Conservation (phyloP, 1,284 basidiomycete species). For the Ganoderma lingzhi region DNA sequence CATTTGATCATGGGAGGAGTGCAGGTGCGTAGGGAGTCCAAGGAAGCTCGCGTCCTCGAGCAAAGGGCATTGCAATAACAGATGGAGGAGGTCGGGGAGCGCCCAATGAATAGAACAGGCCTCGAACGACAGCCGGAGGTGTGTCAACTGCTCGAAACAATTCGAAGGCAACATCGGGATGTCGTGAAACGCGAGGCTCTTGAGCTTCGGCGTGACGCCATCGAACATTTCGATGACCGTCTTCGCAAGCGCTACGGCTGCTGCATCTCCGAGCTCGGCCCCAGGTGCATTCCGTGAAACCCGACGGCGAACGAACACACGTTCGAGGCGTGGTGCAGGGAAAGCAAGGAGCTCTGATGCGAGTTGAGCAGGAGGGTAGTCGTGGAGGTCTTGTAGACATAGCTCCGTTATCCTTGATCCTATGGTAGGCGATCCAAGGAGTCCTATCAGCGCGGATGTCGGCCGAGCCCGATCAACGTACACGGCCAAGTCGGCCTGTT, state of each 20-base stretch:
- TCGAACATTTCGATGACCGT: conserved; percentile 18
- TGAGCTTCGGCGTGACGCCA: conserved; percentile 21
- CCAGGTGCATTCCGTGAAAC: not conserved
- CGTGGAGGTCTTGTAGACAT: conserved; percentile 20
- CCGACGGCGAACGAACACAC: conserved; percentile 15
- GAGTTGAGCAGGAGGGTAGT: conserved; percentile 1
- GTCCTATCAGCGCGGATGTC: conserved; percentile 12
- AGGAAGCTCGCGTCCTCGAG: conserved; percentile 12
- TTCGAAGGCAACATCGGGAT: conserved; percentile 28
- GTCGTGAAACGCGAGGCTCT: conserved; percentile 24
- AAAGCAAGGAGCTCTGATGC: conserved; percentile 20
- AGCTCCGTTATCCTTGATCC: conserved; percentile 18
- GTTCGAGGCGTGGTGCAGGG: conserved; percentile 21
- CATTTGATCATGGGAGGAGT: conserved; percentile 2
- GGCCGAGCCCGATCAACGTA: conserved; percentile 19
- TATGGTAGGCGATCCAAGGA: conserved; percentile 7
- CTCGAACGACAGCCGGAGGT: conserved; percentile 22
- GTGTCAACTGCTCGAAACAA: conserved; percentile 9
- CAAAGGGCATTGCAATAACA: conserved; percentile 11
- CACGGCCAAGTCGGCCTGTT: conserved; percentile 18
- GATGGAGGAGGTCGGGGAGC: conserved; percentile 16
- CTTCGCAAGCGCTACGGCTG: not conserved
- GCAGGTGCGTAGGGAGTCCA: conserved; percentile 25
- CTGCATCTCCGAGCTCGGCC: not conserved
- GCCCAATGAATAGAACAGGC: conserved; percentile 12